These are phyloP conservation scores for Tephrocybe sp. DNA, from an alignment of 768 basidiomycete genomes.

Conservation along the genomic window DNA sequence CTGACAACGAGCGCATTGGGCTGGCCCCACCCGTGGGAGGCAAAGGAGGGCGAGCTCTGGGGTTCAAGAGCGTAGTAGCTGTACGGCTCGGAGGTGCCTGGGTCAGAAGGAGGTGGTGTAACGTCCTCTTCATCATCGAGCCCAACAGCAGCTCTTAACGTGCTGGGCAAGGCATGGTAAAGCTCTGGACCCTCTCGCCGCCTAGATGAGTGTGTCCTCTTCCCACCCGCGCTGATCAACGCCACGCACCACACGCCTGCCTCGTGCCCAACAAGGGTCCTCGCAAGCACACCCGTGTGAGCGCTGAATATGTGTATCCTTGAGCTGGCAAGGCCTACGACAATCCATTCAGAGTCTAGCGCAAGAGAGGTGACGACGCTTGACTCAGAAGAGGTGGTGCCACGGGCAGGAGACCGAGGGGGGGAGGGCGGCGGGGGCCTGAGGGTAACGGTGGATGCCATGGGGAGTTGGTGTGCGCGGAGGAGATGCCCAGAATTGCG, in stretches of 20 bases:
- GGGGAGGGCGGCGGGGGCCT: slow-evolving; percentile 73
- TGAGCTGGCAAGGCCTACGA: slow-evolving; percentile 85
- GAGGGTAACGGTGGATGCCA: background rate
- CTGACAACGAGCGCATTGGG: slow-evolving; percentile 80
- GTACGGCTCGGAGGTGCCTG: no score
- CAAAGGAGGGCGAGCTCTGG: slow-evolving; percentile 56
- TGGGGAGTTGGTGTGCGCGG: slow-evolving; percentile 37
- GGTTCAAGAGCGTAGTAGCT: slow-evolving; percentile 25
- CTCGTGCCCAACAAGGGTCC: slow-evolving; percentile 30
- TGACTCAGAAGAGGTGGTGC: slow-evolving; percentile 27
- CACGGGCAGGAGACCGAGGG: slow-evolving; percentile 70
- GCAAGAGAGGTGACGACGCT: slow-evolving; percentile 88
- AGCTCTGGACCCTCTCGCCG: background rate
- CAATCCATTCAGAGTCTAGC: slow-evolving; percentile 79
- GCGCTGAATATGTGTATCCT: slow-evolving; percentile 87
- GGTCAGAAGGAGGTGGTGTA: slow-evolving; percentile 31
- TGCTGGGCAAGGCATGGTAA: background rate
- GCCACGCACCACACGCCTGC: slow-evolving; percentile 13
- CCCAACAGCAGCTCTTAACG: background rate
- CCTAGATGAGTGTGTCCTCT: background rate
- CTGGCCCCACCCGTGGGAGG: slow-evolving; percentile 90
- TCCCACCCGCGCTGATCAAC: slow-evolving; percentile 8
- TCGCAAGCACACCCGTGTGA: slow-evolving; percentile 70
- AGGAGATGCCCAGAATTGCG: slow-evolving; percentile 72
- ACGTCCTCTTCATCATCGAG: background rate